phyloP scores from a whole-genome alignment of 106 monocot species.

The Apostasia ramifera region DNA sequence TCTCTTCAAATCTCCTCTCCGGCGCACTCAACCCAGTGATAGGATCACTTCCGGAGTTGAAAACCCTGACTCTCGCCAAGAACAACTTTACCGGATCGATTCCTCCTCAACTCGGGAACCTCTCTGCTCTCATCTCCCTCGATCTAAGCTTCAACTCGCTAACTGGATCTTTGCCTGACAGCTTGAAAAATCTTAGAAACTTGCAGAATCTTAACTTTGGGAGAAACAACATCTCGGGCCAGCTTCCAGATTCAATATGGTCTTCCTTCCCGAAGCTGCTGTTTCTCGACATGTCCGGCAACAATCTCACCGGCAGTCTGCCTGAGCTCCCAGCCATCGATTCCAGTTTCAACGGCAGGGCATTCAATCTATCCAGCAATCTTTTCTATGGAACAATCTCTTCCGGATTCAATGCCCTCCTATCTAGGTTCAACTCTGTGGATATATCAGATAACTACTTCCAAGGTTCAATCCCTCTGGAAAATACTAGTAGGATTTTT shows the following conservation, averaged over 20 bases:
- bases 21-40: conserved; percentile 18
- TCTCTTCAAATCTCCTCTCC: conserved; percentile 27
- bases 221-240: conserved; percentile 20
- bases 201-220: conserved; percentile 2
- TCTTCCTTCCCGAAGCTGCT: conserved; percentile 7
- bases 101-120: conserved; percentile 20
- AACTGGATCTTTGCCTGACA: conserved; percentile 16
- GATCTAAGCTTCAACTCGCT: conserved; percentile 27
- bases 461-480: conserved; percentile 21
- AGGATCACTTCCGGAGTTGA: background rate
- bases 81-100: conserved; percentile 26
- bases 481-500: background rate
- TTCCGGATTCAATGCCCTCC: conserved; percentile 5
- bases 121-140: conserved; percentile 10
- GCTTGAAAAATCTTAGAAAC: background rate
- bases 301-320: conserved; percentile 28
- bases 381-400: conserved; percentile 41
- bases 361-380: conserved; percentile 56
- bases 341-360: conserved; percentile 7
- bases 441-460: conserved; percentile 73
- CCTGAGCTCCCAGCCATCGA: conserved; percentile 16
- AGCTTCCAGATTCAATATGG: conserved; percentile 23
- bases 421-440: conserved; percentile 22
- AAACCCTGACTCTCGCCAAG: conserved; percentile 18
- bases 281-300: conserved; percentile 28